Evolutionary conservation across 129 eudicot genomes (phyloP).

Genomic region (Erigeron canadensis): DNA sequence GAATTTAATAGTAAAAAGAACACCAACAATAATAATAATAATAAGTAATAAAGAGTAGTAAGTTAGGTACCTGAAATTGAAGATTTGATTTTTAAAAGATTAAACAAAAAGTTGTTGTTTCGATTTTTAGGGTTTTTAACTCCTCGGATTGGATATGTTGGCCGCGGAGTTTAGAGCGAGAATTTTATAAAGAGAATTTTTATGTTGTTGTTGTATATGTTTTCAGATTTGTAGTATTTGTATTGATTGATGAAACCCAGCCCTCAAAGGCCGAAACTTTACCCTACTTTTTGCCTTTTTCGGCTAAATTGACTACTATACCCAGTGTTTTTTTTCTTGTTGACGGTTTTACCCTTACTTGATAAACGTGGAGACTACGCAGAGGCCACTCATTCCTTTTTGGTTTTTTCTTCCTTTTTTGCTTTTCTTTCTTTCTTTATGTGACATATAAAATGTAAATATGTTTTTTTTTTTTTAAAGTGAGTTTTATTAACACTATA

Average conservation of each 20-base stretch:
- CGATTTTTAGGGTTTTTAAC: conserved; percentile 38
- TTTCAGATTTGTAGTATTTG: neutral
- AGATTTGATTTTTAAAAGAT: neutral
- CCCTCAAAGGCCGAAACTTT: neutral
- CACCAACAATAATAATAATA: neutral
- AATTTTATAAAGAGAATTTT: neutral
- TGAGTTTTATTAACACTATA: no score
- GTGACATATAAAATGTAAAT: neutral
- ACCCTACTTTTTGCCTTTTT: conserved; percentile 18
- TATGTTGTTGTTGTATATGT: neutral
- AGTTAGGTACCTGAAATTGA: no score
- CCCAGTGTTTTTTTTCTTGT: neutral
- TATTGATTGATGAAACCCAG: conserved; percentile 4
- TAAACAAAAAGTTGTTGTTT: neutral
- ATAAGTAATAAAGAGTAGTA: conserved; percentile 2
- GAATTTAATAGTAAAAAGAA: neutral
- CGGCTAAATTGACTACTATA: neutral
- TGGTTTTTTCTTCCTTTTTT: neutral
- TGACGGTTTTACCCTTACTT: neutral
- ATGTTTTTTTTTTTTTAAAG: no score
- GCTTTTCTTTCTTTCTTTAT: neutral
- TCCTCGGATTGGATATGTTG: conserved; percentile 37
- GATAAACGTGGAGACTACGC: conserved; percentile 39
- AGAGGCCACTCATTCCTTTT: conserved; percentile 24
- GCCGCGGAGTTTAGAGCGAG: conserved; percentile 50